Evolutionary conservation across 179 eudicot genomes (phyloP), one percentile per base, ranked within the genome.

Genomic region (Beta corolliflora): DNA sequence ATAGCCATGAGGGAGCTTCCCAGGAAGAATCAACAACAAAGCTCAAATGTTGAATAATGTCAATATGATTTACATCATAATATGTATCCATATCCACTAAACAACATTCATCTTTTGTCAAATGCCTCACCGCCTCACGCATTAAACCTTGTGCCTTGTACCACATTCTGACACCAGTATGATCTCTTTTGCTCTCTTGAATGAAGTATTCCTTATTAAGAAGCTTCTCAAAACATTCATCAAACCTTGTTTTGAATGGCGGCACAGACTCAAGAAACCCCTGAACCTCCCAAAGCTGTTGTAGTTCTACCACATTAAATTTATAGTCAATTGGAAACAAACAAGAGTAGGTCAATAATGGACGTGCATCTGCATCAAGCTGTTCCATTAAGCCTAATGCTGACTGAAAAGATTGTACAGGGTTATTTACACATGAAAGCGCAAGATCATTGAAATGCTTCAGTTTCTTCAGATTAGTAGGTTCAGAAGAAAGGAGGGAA

Each of bases 141-240:
- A 54, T 58, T 41, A 80, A 23, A 59, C 60, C 56, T 31, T 58
- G 14, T 44, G 68, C 60, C 36, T 75, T 83, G 64, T 19, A 68
- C 13, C 23, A 9, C 31, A 67, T 36, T 36, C 41, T 29, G 7
- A 10, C 6, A 44, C 67, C 25, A 44, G 21, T 8, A 0, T 54
- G 6, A 56, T 41, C n/a, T 45, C 29, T 44, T 19, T 5, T 5
- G 31, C 44, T 31, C 21, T 59, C 21, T 50, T 55, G 65, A 2
- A 86, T 70, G 53, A 82, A 82, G 19, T 69, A 75, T 48, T 52
- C 66, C 41, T 29, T 8, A 31, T 21, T 7, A 41, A 18, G 18
- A 82, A 71, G 11, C 61, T n/a, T 25, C 29, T 14, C 18, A 81
- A 69, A 36, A 69, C 59, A 13, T 29, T 76, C 9, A 81, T 79